These are phyloP conservation scores for Backusella macrospora DNA, from an alignment of 192 early-diverging fungal species.

Conservation along the genomic window DNA sequence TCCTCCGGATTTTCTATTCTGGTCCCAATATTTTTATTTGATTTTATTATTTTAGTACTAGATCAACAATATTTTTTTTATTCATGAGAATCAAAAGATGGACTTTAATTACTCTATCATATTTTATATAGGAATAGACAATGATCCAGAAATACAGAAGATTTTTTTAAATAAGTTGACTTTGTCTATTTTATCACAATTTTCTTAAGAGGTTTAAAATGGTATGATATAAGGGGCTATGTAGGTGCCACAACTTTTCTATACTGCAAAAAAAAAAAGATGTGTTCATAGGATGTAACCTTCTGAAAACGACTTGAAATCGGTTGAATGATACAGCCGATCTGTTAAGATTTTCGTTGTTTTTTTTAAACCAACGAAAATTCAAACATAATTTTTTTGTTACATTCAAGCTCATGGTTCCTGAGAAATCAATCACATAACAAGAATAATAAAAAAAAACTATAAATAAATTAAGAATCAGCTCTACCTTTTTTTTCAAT, in stretches of 20 bases:
- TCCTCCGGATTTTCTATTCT: not conserved
- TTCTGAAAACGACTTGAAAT: not conserved
- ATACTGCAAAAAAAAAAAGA: not conserved
- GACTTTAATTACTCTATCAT: not conserved
- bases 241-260: not conserved
- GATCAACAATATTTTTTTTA: conserved; percentile 2
- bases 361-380: too few species aligned
- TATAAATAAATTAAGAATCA: not conserved
- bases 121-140: too few species aligned
- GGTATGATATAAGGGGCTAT: not conserved
- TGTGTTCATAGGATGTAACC: not conserved
- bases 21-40: not conserved
- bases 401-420: not conserved
- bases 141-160: not conserved
- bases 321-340: conserved; percentile 1
- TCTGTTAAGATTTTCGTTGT: not conserved
- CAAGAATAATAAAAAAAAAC: not conserved
- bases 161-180: not conserved
- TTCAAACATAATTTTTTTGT: not conserved
- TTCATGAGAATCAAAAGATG: not conserved
- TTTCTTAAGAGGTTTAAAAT: not conserved
- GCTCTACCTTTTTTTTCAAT: not conserved
- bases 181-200: not conserved
- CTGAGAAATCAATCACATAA: not conserved
- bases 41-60: not conserved